phyloP scores from a whole-genome alignment of 208 protist genomes.

The Wallacemonas sp. region DNA sequence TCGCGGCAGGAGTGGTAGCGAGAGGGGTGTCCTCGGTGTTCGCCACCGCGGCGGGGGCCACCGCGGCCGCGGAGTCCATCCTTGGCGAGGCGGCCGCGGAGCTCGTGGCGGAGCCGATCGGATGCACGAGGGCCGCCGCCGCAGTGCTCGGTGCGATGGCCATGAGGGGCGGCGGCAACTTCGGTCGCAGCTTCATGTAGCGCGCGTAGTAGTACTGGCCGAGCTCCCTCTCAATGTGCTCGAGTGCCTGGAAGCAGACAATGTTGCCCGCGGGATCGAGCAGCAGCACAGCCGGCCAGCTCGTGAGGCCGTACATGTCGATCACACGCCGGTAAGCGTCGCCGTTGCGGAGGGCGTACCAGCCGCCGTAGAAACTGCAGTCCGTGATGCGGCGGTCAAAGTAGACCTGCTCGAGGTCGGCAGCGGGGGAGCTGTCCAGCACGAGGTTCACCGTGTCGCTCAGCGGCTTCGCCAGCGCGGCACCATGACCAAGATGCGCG shows the following conservation, averaged over 20 bases:
- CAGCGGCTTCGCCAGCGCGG: neutral
- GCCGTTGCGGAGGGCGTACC: slow-evolving; percentile 61
- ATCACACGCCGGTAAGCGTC: slow-evolving; percentile 61
- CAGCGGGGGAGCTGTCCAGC: slow-evolving; percentile 9
- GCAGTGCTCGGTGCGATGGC: neutral
- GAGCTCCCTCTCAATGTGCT: slow-evolving; percentile 63
- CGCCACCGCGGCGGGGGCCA: too few species aligned
- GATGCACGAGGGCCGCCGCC: neutral
- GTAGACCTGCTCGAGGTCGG: slow-evolving; percentile 29
- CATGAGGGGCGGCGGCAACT: slow-evolving; percentile 10
- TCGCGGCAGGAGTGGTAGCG: too few species aligned
- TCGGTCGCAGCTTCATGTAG: slow-evolving; percentile 1
- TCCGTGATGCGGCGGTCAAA: slow-evolving; percentile 40
- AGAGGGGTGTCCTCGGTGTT: too few species aligned
- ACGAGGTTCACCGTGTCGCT: slow-evolving; percentile 10
- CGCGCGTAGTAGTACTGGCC: slow-evolving; percentile 19
- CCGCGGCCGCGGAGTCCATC: too few species aligned
- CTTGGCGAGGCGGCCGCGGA: too few species aligned
- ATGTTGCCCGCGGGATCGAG: slow-evolving; percentile 58
- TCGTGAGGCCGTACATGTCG: slow-evolving; percentile 38
- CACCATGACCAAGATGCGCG: too few species aligned
- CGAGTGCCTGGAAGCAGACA: slow-evolving; percentile 44
- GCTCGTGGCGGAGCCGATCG: too few species aligned
- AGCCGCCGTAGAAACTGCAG: slow-evolving; percentile 66
- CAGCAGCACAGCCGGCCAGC: slow-evolving; percentile 67